Percentiles rank a stretch among this genome's conserved stretches.
Conservation (phyloP, 148 eudicot species). For the Rhododendron ovatum region DNA sequence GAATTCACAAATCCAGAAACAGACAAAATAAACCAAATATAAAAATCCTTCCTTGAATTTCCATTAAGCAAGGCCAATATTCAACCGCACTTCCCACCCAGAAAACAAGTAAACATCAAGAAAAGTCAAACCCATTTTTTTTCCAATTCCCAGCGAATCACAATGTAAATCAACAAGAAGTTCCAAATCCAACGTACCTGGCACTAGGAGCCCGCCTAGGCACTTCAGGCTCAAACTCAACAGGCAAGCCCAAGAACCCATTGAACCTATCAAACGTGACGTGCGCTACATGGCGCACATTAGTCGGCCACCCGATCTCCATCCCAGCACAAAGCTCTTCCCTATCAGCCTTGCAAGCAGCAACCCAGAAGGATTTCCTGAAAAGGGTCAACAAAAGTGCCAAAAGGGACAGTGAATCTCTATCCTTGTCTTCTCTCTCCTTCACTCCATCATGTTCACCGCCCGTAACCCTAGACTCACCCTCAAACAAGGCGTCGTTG, state of each 20-base stretch:
- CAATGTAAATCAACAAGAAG: neutral
- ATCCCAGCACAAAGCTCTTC: constrained; percentile 39
- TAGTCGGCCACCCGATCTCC: constrained; percentile 96
- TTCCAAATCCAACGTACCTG: constrained; percentile 54
- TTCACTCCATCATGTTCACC: constrained; percentile 21
- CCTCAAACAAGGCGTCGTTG: constrained; percentile 36
- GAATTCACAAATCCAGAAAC: neutral
- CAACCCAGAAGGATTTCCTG: constrained; percentile 56
- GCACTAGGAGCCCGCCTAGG: constrained; percentile 96
- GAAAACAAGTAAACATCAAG: neutral
- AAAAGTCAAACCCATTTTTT: neutral
- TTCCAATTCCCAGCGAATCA: neutral
- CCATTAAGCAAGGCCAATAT: neutral
- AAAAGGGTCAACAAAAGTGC: constrained; percentile 66
- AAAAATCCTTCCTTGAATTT: neutral
- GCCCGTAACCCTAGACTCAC: constrained; percentile 24
- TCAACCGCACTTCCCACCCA: neutral
- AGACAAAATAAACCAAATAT: neutral
- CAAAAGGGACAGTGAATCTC: constrained; percentile 65
- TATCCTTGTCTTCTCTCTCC: constrained; percentile 49
- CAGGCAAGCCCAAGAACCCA: constrained; percentile 99
- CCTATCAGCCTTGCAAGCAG: constrained; percentile 49
- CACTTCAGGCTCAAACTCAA: constrained; percentile 96
- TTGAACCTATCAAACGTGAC: constrained; percentile 93
- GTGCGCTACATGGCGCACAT: constrained; percentile 96